phyloP scores from a whole-genome alignment of 176 grass and related monocot genomes.

The Carex cristatella region DNA sequence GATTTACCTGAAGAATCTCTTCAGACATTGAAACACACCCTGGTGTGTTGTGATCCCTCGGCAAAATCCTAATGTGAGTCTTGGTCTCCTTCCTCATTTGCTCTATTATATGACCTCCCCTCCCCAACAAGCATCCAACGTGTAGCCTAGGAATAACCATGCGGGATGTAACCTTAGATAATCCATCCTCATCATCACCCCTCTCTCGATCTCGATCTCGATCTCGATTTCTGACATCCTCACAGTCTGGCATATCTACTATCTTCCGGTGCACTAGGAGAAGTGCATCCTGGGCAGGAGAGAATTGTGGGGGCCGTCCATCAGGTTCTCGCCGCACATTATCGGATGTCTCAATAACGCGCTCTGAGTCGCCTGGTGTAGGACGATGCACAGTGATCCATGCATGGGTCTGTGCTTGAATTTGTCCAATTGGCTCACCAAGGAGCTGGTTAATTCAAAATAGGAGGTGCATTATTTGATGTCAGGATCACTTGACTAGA shows the following conservation, averaged over 20 bases:
- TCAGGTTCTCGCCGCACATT: slow-evolving; percentile 45
- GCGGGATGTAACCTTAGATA: slow-evolving; percentile 59
- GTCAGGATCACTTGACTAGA: neutral
- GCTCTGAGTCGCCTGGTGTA: slow-evolving; percentile 50
- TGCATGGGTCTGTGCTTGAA: slow-evolving; percentile 66
- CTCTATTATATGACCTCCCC: slow-evolving; percentile 92
- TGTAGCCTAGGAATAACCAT: slow-evolving; percentile 73
- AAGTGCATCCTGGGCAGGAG: slow-evolving; percentile 83
- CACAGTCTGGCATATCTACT: slow-evolving; percentile 52
- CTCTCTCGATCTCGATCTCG: slow-evolving; percentile 51
- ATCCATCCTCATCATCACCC: slow-evolving; percentile 52
- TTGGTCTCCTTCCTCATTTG: slow-evolving; percentile 97
- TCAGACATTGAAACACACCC: slow-evolving; percentile 69
- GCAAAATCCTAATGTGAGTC: slow-evolving; percentile 95
- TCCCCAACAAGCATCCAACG: slow-evolving; percentile 85
- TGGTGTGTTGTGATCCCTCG: slow-evolving; percentile 71
- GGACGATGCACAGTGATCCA: slow-evolving; percentile 64
- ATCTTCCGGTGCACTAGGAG: slow-evolving; percentile 75
- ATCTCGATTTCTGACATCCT: slow-evolving; percentile 46
- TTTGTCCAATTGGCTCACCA: slow-evolving; percentile 34
- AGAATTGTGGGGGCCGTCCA: slow-evolving; percentile 71
- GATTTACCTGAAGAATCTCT: slow-evolving; percentile 87
- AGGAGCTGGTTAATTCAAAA: neutral
- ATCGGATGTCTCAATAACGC: slow-evolving; percentile 74
- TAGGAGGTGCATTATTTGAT: neutral